Evolutionary conservation across 1,284 basidiomycete genomes (phyloP), one percentile per base, ranked within the genome.

Genomic region (Ustilago tritici): DNA sequence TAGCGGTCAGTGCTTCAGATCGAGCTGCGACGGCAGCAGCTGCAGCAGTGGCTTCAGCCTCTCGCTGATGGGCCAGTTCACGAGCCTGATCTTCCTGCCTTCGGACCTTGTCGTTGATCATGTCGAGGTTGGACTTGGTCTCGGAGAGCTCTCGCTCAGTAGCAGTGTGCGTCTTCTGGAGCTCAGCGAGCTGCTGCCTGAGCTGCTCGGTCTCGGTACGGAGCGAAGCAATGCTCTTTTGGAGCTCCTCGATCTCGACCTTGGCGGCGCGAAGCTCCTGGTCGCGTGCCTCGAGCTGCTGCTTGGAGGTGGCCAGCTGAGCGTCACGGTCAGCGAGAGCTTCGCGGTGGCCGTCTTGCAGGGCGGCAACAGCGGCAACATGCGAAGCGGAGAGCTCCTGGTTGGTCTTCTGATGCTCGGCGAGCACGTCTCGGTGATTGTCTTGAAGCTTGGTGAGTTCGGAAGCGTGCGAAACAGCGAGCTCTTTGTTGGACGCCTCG

Each of bases 81-180:
- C 61, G 58, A 32, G 74, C 55, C 19, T 65, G 63, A 35, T 71
- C 69, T 15, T 76, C 74, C 52, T 76, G 74, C 56, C 74, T 63
- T 62, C 65, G 74, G 17, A 71, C 65, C 74, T 76, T 71, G 46
- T 76, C 74, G 46, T 71, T 68, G 50, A 69, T 65, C 74, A 71
- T 65, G 38, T 61, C 65, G 47, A 76, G 74, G 40, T 49, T 65
- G 10, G 65, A 76, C 56, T 63, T 65, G 50, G 65, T 65, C 59
- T 77, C 70, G 8, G 59, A 61, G n/a, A 77, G 67, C 57, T 77
- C 70, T 28, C 59, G 58, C 46, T 77, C 65, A 12, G 66, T 46
- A 52, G 70, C 49, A 10, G 55, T 58, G 23, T 70, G 75, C 4
- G 65, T 61, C 61, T 66, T 65, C 35, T 72, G 61, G 28, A 69